Percentiles rank a stretch among this genome's conserved stretches.
These are phyloP conservation scores for Suillus occidentalis DNA, from an alignment of 768 basidiomycete species.

Conservation along the genomic window DNA sequence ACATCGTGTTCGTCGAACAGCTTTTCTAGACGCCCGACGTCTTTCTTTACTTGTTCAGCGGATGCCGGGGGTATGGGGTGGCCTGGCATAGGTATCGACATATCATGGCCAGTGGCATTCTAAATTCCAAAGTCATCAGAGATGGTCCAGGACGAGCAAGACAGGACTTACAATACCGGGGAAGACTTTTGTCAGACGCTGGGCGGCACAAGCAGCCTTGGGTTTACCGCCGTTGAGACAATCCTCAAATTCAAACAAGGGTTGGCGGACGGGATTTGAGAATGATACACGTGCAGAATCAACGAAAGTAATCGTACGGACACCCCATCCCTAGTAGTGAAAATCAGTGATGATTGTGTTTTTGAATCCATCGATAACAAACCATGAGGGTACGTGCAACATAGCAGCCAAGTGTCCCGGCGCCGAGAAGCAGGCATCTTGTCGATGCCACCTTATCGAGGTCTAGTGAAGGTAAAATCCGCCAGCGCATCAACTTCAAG, in stretches of 20 bases:
- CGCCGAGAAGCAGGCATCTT: conserved; percentile 84
- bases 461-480: conserved; percentile 86
- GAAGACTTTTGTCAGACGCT: conserved; percentile 80
- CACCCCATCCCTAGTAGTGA: conserved; percentile 82
- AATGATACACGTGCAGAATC: conserved; percentile 92
- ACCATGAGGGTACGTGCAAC: conserved; percentile 93
- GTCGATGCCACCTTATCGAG: conserved; percentile 84
- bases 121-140: conserved; percentile 29
- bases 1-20: conserved; percentile 87
- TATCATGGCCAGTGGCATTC: conserved; percentile 77
- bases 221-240: conserved; percentile 90
- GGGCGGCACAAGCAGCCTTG: conserved; percentile 91
- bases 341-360: not conserved
- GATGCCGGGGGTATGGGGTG: conserved; percentile 77
- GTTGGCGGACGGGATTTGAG: conserved; percentile 97
- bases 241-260: conserved; percentile 93
- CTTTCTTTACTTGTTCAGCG: conserved; percentile 57
- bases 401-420: conserved; percentile 96
- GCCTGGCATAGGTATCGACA: conserved; percentile 96
- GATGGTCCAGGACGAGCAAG: not conserved
- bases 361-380: conserved; percentile 14
- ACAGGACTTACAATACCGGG: conserved; percentile 78
- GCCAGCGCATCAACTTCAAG: conserved; percentile 96
- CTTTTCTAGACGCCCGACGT: conserved; percentile 70
- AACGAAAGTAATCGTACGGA: conserved; percentile 88